These are phyloP conservation scores for Alternaria consortialis DNA, from an alignment of 2,329 filamentous ascomycete species.

Conservation along the genomic window DNA sequence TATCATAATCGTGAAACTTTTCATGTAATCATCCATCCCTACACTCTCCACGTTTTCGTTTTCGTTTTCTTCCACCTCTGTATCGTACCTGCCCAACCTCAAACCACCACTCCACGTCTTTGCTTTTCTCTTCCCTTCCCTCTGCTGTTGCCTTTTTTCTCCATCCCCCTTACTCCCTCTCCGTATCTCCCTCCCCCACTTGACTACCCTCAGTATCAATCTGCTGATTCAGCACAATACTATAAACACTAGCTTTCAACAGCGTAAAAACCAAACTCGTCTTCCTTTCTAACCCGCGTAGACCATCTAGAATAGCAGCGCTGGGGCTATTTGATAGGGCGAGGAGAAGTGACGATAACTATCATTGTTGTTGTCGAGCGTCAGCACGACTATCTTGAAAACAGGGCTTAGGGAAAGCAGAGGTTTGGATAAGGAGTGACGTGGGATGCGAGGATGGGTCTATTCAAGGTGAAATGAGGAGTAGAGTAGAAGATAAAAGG, in stretches of 20 bases:
- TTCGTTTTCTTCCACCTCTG: background rate
- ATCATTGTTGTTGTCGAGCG: slow-evolving; percentile 27
- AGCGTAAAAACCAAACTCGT: slow-evolving; percentile 94
- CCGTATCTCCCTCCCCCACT: slow-evolving; percentile 22
- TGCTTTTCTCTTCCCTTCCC: no score
- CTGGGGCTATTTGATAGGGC: slow-evolving; percentile 69
- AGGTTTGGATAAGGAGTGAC: no score
- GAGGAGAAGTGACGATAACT: slow-evolving; percentile 68
- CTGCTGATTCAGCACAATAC: slow-evolving; percentile 97
- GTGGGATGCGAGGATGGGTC: no score
- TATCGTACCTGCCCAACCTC: background rate
- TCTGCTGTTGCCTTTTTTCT: no score
- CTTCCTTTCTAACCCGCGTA: slow-evolving; percentile 90
- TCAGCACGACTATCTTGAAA: no score
- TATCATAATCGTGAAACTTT: slow-evolving; percentile 7
- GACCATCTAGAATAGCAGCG: slow-evolving; percentile 82
- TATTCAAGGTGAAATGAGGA: no score
- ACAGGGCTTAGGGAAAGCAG: no score
- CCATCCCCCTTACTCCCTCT: background rate
- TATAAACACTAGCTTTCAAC: slow-evolving; percentile 97
- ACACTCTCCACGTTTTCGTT: background rate
- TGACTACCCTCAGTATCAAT: slow-evolving; percentile 37
- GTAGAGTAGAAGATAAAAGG: no score
- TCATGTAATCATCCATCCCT: background rate
- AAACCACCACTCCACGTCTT: no score